Evolutionary conservation across 169 alveolate genomes (phyloP), one percentile per base, ranked within the genome.

Genomic region (Cryptosporidium sp.): DNA sequence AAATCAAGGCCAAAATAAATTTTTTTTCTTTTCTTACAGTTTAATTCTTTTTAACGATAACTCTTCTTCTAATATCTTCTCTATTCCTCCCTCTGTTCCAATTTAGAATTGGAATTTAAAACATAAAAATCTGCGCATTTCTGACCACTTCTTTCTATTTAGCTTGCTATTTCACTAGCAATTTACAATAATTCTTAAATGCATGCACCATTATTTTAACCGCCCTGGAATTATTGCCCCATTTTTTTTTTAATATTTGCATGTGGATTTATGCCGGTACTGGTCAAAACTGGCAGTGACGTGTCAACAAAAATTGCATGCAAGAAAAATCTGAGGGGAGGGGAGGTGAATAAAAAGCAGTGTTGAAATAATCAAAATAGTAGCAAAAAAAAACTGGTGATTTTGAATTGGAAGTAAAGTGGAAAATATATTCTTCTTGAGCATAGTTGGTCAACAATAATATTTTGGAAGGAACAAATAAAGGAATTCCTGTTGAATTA

Each of bases 271-370:
- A 0, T 23, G 35, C 67, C 67, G 67, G 67, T 26, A 55, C 37
- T 55, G 21, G 35, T 55, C 29, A 55, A 5, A 51, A 55, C 21
- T 16, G 67, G 35, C 67, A 55, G 31, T 55, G 2, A 55, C 67
- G 67, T 55, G 67, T 55, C 67, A 55, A 26, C 29, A 55, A 55
- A 52, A 55, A 55, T 23, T 55, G 67, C 67, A 55, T 55, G 67
- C 67, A 55, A n/a, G 37, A 55, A 55, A 55, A 23, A 23, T 16
- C 7, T n/a, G 35, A n/a, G 37, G 35, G 9, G 29, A 21, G 35
- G 39, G 55, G 55, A 14, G 55, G 6, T 16, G n/a, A 48, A 14
- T 48, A 48, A 48, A 48, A 48, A 48, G 55, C 23, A 48, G 67
- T 55, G 7, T 26, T 10, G 16, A 26, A 23, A 33, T 5, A 29